Evolutionary conservation across 2,329 filamentous ascomycete genomes (phyloP).

Genomic region (Podosphaera xanthii): DNA sequence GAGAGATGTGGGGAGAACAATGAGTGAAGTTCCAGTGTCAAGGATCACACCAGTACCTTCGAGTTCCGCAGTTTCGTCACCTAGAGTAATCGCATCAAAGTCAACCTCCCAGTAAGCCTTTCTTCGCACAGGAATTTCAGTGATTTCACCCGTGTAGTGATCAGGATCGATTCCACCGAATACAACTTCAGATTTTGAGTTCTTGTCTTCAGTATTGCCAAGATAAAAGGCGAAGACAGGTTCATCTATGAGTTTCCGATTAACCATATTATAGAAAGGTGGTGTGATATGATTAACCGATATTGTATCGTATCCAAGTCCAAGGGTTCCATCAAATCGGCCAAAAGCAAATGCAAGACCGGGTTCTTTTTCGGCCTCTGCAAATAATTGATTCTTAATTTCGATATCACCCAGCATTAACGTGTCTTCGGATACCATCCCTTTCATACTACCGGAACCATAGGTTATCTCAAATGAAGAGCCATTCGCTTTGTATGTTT

Average conservation of each 20-base stretch:
- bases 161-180: conserved; percentile 75
- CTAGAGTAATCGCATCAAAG: conserved; percentile 75
- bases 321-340: conserved; percentile 88
- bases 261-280: conserved; percentile 88
- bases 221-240: conserved; percentile 95
- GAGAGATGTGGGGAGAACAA: conserved; percentile 73
- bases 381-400: conserved; percentile 80
- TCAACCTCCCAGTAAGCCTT: conserved; percentile 99
- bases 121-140: conserved; percentile 80
- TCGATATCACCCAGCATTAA: conserved; percentile 73
- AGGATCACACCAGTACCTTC: conserved; percentile 92
- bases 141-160: conserved; percentile 67
- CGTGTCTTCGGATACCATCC: conserved; percentile 77
- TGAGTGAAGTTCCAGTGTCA: conserved; percentile 94
- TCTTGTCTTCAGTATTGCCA: conserved; percentile 41
- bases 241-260: conserved; percentile 76
- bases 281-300: conserved; percentile 91
- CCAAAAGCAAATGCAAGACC: conserved; percentile 95
- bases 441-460: conserved; percentile 80
- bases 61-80: conserved; percentile 64
- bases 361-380: conserved; percentile 86
- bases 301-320: conserved; percentile 83
- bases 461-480: conserved; percentile 82
- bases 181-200: conserved; percentile 59
- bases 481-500: conserved; percentile 84